Conservation (phyloP, 208 protist species). For the Trypanosomatidae sp. region DNA sequence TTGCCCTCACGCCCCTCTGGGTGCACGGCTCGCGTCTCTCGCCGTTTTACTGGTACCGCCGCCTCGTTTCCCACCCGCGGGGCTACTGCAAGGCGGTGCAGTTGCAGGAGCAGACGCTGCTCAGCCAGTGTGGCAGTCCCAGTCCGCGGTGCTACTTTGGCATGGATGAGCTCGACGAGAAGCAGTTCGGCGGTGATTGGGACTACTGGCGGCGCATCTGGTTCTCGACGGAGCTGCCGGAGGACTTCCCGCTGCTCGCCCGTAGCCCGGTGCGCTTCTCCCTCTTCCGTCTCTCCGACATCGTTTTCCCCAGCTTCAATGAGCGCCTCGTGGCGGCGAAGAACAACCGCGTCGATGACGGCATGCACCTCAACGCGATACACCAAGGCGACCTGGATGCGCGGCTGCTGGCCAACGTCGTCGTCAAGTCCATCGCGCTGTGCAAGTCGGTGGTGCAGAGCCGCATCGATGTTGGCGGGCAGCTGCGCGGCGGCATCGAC, state of each 20-base stretch:
- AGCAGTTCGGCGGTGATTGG: constrained; percentile 28
- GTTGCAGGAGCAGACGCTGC: constrained; percentile 54
- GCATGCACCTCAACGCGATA: constrained; percentile 26
- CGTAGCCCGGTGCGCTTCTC: constrained; percentile 53
- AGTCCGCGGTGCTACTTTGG: constrained; percentile 51
- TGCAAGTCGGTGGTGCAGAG: constrained; percentile 60
- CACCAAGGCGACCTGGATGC: constrained; percentile 47
- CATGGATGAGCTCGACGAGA: constrained; percentile 32
- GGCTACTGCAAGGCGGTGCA: constrained; percentile 56
- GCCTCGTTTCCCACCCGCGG: constrained; percentile 38
- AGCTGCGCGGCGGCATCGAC: constrained; percentile 37
- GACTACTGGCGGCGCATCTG: constrained; percentile 45
- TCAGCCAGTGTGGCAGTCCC: too few relatives aligned
- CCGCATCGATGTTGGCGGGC: constrained; percentile 56
- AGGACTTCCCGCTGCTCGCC: constrained; percentile 18
- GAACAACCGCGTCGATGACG: constrained; percentile 55
- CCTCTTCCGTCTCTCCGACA: constrained; percentile 56
- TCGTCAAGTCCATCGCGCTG: constrained; percentile 49
- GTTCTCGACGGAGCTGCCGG: constrained; percentile 37
- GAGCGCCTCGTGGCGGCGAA: constrained; percentile 48
- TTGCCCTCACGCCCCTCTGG: constrained; percentile 62
- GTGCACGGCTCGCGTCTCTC: constrained; percentile 48
- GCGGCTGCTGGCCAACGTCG: constrained; percentile 44
- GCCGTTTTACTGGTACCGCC: constrained; percentile 64
- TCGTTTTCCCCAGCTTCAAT: constrained; percentile 65